A percentile compares a stretch with the other conserved stretches of the same genome.
These are phyloP conservation scores for Metschnikowia arizonensis DNA, from an alignment of 805 yeast species.

Conservation along the genomic window DNA sequence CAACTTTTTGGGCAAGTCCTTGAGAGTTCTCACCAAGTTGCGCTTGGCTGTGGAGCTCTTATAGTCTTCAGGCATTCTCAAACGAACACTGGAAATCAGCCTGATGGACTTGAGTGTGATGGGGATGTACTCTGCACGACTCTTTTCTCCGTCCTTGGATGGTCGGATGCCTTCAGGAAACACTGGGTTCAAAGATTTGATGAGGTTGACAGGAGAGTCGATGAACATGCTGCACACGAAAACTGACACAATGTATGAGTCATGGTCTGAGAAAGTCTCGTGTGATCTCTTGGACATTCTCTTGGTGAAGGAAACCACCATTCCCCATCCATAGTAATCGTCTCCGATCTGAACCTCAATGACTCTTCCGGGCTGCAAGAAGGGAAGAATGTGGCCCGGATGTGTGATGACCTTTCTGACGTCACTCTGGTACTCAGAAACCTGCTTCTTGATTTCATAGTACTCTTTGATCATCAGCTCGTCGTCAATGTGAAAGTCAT, in stretches of 20 bases:
- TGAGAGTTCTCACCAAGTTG: constrained; percentile 64
- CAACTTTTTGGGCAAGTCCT: constrained; percentile 76
- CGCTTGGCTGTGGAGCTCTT: constrained; percentile 54
- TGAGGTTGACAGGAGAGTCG: constrained; percentile 79
- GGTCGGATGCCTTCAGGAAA: constrained; percentile 90
- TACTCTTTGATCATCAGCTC: constrained; percentile 73
- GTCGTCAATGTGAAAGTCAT: constrained; percentile 60
- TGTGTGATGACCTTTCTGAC: constrained; percentile 80
- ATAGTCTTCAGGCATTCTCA: constrained; percentile 74
- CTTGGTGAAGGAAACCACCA: constrained; percentile 72
- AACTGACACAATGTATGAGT: constrained; percentile 83
- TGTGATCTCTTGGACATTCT: constrained; percentile 61
- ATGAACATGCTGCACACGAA: constrained; percentile 72
- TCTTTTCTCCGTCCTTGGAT: constrained; percentile 63
- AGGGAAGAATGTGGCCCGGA: constrained; percentile 81
- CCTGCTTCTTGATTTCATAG: constrained; percentile 72
- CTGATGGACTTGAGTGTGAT: constrained; percentile 75
- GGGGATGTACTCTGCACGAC: constrained; percentile 76
- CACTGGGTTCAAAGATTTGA: constrained; percentile 72
- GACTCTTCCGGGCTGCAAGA: constrained; percentile 85
- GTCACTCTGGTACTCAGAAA: constrained; percentile 68
- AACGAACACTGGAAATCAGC: constrained; percentile 73
- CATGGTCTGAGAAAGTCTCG: constrained; percentile 72
- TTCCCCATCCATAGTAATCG: constrained; percentile 93
- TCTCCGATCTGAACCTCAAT: constrained; percentile 59